Percentiles rank a stretch among this genome's conserved stretches.
phyloP scores from a whole-genome alignment of 75 land plant genomes.

The Larix kaempferi region DNA sequence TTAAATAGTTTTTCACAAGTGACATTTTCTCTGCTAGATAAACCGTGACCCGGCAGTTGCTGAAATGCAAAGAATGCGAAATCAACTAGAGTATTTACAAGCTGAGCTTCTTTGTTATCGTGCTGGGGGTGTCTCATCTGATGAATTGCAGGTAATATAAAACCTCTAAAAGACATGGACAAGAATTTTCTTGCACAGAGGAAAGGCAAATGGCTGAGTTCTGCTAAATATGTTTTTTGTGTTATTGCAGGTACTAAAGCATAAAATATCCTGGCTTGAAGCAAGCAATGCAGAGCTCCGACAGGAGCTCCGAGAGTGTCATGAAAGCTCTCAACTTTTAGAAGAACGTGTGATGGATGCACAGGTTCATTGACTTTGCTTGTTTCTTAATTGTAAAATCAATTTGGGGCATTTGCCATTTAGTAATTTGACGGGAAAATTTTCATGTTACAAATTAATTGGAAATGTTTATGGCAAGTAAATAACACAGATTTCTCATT shows the following conservation, averaged over 20 bases:
- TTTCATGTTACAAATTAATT: too few relatives aligned
- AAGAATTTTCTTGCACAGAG: not conserved
- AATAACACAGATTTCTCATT: not conserved
- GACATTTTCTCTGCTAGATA: conserved; percentile 41
- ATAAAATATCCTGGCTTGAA: conserved; percentile 77
- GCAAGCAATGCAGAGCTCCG: conserved; percentile 70
- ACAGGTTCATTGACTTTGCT: conserved; percentile 44
- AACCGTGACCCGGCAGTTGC: conserved; percentile 94
- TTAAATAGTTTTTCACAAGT: not conserved
- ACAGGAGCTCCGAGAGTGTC: conserved; percentile 60
- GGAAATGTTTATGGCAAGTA: not conserved
- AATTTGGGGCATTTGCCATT: not conserved
- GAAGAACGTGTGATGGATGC: conserved; percentile 67
- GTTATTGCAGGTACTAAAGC: conserved; percentile 66
- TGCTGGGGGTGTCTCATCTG: conserved; percentile 48
- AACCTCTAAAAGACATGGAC: not conserved
- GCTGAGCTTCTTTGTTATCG: conserved; percentile 79
- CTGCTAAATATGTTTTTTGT: not conserved
- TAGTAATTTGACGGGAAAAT: not conserved
- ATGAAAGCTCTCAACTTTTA: conserved; percentile 40
- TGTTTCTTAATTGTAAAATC: not conserved
- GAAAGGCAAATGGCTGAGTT: not conserved
- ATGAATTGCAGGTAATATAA: conserved; percentile 62
- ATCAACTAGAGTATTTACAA: conserved; percentile 85
- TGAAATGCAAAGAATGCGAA: conserved; percentile 92